Evolutionary conservation across 768 basidiomycete genomes (phyloP).

Genomic region (Leccinellum albellum): DNA sequence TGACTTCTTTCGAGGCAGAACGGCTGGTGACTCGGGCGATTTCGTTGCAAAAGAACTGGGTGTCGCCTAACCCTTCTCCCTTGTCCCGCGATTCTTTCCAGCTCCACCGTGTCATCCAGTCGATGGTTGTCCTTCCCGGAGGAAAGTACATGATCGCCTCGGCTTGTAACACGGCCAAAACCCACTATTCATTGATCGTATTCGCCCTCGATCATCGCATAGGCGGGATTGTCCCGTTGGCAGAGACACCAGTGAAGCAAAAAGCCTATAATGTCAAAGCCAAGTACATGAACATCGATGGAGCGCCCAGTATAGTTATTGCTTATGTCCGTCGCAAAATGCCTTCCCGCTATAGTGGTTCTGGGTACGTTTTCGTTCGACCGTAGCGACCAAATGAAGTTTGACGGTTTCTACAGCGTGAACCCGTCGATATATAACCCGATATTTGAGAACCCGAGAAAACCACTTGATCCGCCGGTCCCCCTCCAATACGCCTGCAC

Average conservation of each 20-base stretch:
- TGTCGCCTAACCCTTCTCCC: slow-evolving; percentile 35
- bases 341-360: slow-evolving; percentile 10
- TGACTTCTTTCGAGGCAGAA: slow-evolving; percentile 44
- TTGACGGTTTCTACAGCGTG: slow-evolving; percentile 19
- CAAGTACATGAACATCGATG: slow-evolving; percentile 49
- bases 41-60: slow-evolving; percentile 60
- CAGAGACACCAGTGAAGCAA: slow-evolving; percentile 43
- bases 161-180: slow-evolving; percentile 41
- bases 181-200: slow-evolving; percentile 48
- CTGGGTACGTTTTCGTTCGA: slow-evolving; percentile 14
- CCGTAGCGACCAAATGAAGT: background rate
- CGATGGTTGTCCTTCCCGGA: slow-evolving; percentile 61
- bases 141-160: slow-evolving; percentile 68
- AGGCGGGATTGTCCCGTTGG: slow-evolving; percentile 41
- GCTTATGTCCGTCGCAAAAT: slow-evolving; percentile 44
- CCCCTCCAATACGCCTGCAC: slow-evolving; percentile 44
- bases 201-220: slow-evolving; percentile 54
- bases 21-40: slow-evolving; percentile 57
- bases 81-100: slow-evolving; percentile 24
- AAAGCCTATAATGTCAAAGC: slow-evolving; percentile 60
- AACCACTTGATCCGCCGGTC: slow-evolving; percentile 40
- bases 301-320: slow-evolving; percentile 51
- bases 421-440: slow-evolving; percentile 32
- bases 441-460: slow-evolving; percentile 30
- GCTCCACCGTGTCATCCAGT: slow-evolving; percentile 37